These are phyloP conservation scores for Trichoderma orchidacearum DNA, from an alignment of 495 filamentous ascomycete species.

Conservation along the genomic window DNA sequence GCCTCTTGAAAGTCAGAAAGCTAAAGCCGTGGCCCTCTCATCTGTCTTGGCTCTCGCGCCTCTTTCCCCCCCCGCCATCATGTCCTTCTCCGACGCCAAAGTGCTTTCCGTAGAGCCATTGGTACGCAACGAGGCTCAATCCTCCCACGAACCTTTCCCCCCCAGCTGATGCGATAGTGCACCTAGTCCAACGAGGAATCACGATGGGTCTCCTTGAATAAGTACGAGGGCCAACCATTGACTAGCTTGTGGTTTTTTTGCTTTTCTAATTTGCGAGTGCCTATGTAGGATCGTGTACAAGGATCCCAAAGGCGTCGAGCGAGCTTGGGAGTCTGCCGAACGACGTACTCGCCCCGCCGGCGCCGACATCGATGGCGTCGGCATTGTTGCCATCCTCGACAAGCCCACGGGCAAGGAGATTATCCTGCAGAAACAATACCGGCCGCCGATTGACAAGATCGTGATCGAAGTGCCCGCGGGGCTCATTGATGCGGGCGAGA, in stretches of 20 bases:
- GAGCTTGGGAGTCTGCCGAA: conserved; percentile 76
- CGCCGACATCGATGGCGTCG: conserved; percentile 74
- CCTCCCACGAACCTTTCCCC: neutral
- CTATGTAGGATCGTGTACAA: conserved; percentile 49
- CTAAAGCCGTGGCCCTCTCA: neutral
- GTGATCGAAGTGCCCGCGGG: conserved; percentile 80
- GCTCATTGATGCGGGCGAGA: conserved; percentile 71
- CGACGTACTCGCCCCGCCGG: conserved; percentile 55
- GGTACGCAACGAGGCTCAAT: conserved; percentile 1
- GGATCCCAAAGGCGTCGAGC: conserved; percentile 52
- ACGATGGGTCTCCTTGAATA: conserved; percentile 56
- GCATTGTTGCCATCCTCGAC: conserved; percentile 76
- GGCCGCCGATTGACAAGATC: conserved; percentile 67
- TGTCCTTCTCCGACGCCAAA: conserved; percentile 27
- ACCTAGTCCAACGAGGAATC: conserved; percentile 39
- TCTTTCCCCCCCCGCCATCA: conserved; percentile 4
- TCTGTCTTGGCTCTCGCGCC: neutral
- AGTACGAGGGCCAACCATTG: conserved; percentile 10
- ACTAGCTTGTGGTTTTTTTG: neutral
- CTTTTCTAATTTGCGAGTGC: neutral
- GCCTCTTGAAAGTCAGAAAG: too few relatives aligned
- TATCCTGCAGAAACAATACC: conserved; percentile 77
- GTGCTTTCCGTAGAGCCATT: conserved; percentile 25
- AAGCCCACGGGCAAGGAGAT: conserved; percentile 50
- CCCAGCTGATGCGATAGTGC: neutral